Evolutionary conservation across 805 yeast species (phyloP), one percentile per base, ranked within the genome.

Genomic region (Zygosaccharomyces pseudorouxii): DNA sequence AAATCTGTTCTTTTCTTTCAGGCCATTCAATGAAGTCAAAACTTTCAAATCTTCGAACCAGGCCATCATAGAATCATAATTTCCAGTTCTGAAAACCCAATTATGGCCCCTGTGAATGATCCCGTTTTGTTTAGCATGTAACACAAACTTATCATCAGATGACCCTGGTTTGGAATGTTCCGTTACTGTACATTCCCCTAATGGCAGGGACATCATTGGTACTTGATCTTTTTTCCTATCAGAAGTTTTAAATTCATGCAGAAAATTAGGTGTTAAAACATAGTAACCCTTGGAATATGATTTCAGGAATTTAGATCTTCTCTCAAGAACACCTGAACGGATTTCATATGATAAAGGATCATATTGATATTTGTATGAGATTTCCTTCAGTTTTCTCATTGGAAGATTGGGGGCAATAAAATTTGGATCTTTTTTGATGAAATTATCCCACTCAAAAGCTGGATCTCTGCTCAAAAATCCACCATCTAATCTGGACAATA

Each of bases 51-150:
- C 95, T 55, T 79, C 79, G 67, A 79, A 87, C 99, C 99, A 92
- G 35, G 74, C 76, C 64, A 84, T 80, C 92, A 89, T 87, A 28
- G 77, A 67, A 37, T 82, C 85, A 58, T 85, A 86, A 42, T 85
- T 78, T 60, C 86, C 93, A n/a, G 95, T 84, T 55, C 95, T 77
- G 72, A 92, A 90, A n/a, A 90, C 93, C 88, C 93, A 89, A 59
- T 89, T 89, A 69, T 90, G 97, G 38, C 89, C 87, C 60, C 88
- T 76, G 53, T 82, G 84, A 53, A 88, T 75, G 51, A 85, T 70
- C 11, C 93, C 93, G 52, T 81, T 80, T 54, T 83, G 82, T 59
- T 85, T 87, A 14, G 89, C 80, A 55, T 79, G 80, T 52, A 92
- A 71, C 9, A 89, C 86, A 68, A 92, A 93, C 69, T 89, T 89